Base-by-base conservation (phyloP, 805 yeast species). In the Saturnispora bothae region DNA sequence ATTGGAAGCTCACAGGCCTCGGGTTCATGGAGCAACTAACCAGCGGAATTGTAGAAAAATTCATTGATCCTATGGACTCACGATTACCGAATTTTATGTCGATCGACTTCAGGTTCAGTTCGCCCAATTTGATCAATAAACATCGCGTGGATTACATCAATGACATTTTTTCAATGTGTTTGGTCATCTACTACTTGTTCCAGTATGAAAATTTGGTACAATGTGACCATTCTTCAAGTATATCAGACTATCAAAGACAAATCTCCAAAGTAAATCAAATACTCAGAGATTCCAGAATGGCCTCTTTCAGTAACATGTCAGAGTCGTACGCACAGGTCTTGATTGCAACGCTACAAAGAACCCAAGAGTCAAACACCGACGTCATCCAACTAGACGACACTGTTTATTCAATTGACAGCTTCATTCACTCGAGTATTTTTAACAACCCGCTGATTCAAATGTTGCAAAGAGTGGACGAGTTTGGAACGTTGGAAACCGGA, bases 1-100 rank as follows among this genome's bases (percentile, higher is more conserved):
- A 92, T 59, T 92, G 98, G 97, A 92, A 89, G 56, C 55, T 92
- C 2, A 71, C 82, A 5, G 96, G 96, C 0, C 68, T 92, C 45
- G 71, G 61, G 51, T 70, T 61, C 55, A 71, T 64, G 51, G 83
- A 64, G 47, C 57, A 31, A 13, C 44, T 68, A 30, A 57, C 67
- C 4, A 61, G 66, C 3, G 63, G 57, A 29, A 71, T 69, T 13
- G 68, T 67, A 4, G 84, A 77, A 40, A 82, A 66, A 53, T 76
- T 68, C 46, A 62, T 83, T 32, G 83, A 83, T 50, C 81, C 79
- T 34, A 69, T 73, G 44, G 86, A 85, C 47, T 78, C 86, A 5
- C 63, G 92, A 34, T 68, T 84, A 37, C 95, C 96, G 2, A 43
- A 57, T 0, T 83, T 81, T 53, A 65, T 84, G 45, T 80, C 78